Percentiles rank a stretch among this genome's conserved stretches.
Evolutionary conservation across 768 basidiomycete species (phyloP).

Genomic region (Calocybe cyanea): DNA sequence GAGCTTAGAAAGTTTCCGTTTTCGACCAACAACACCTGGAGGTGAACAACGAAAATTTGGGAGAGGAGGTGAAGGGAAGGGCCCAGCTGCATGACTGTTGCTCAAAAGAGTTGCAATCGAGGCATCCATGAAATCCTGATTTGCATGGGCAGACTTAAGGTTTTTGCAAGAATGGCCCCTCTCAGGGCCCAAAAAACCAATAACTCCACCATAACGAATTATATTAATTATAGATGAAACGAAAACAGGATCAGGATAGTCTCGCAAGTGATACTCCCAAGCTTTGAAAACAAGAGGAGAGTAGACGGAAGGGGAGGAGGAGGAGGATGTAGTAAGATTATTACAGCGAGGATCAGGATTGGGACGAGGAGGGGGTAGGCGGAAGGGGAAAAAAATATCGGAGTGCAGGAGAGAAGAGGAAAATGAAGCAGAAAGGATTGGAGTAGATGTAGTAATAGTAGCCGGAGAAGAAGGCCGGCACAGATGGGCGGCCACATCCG

Average conservation of each 20-base stretch:
- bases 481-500: background rate
- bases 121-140: conserved; percentile 4
- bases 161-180: conserved; percentile 16
- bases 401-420: conserved; percentile 5
- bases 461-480: background rate
- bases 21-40: conserved; percentile 19
- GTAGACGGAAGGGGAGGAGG: conserved; percentile 3
- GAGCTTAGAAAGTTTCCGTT: conserved; percentile 4
- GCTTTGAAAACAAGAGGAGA: conserved; percentile 13
- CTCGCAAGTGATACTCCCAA: conserved; percentile 20
- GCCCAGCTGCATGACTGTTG: conserved; percentile 18
- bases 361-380: conserved; percentile 7
- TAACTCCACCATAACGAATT: conserved; percentile 22
- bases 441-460: background rate
- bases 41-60: conserved; percentile 20
- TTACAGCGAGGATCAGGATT: conserved; percentile 25
- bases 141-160: conserved; percentile 22
- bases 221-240: conserved; percentile 22
- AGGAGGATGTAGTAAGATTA: background rate
- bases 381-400: background rate
- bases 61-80: conserved; percentile 17
- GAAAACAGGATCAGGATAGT: conserved; percentile 25
- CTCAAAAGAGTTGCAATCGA: conserved; percentile 7
- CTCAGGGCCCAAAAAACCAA: conserved; percentile 20
- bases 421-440: background rate